Percentiles rank a stretch among this genome's conserved stretches.
Evolutionary conservation across 345 rosid genomes (phyloP).

Genomic region (Salix caprea): DNA sequence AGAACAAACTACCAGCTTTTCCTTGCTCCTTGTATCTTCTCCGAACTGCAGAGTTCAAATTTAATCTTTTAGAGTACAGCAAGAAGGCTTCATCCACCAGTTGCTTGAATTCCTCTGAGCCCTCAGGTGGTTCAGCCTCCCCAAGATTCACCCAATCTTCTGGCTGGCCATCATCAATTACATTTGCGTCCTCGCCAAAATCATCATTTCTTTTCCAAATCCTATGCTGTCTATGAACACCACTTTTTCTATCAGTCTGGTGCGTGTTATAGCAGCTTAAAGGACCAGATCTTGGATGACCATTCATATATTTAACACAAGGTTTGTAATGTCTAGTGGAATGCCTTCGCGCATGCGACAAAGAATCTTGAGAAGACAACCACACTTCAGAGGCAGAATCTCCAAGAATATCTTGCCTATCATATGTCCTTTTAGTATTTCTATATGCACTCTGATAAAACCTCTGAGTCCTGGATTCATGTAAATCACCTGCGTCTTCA

Average conservation of each 20-base stretch:
- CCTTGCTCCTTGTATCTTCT: conserved; percentile 69
- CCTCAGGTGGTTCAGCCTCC: conserved; percentile 41
- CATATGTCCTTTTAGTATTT: conserved; percentile 33
- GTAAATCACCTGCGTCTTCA: conserved; percentile 28
- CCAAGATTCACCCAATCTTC: conserved; percentile 28
- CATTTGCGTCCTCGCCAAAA: conserved; percentile 30
- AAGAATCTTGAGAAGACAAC: conserved; percentile 30
- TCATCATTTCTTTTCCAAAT: conserved; percentile 45
- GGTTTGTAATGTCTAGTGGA: conserved; percentile 31
- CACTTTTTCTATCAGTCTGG: conserved; percentile 35
- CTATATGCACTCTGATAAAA: conserved; percentile 29
- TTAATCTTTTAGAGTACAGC: conserved; percentile 45
- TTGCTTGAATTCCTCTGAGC: conserved; percentile 54
- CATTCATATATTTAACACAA: conserved; percentile 29
- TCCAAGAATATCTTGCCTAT: conserved; percentile 23
- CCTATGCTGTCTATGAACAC: conserved; percentile 31
- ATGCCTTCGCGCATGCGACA: conserved; percentile 30
- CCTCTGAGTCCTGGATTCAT: conserved; percentile 23
- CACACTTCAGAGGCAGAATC: conserved; percentile 31
- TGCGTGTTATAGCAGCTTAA: conserved; percentile 28
- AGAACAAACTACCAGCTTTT: conserved; percentile 65
- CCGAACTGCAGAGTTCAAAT: conserved; percentile 37
- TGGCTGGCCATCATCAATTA: conserved; percentile 31
- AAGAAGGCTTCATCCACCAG: conserved; percentile 51
- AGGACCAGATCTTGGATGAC: conserved; percentile 28